Conservation (phyloP, 1,284 basidiomycete species). For the Amylostereum areolatum region DNA sequence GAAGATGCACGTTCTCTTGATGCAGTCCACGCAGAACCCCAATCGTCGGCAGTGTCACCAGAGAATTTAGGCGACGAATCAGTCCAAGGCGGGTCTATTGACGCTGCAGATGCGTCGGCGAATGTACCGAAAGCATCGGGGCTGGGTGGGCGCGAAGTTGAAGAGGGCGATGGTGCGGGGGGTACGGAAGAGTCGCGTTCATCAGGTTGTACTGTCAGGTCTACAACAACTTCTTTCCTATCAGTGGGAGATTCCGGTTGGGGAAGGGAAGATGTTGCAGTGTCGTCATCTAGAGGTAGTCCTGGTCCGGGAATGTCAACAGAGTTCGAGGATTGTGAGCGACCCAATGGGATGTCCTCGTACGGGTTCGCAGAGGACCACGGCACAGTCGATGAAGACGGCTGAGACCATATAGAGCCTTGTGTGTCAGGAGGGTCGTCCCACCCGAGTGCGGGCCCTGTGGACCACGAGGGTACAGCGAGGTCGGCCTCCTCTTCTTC, state of each 20-base stretch:
- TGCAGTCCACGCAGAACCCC: constrained; percentile 40
- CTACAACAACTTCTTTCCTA: constrained; percentile 4
- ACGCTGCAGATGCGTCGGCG: constrained; percentile 35
- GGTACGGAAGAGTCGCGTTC: neutral
- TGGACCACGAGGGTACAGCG: constrained; percentile 46
- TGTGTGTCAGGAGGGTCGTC: constrained; percentile 34
- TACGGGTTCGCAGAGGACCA: constrained; percentile 23
- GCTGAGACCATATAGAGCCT: constrained; percentile 15
- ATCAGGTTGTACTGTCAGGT: neutral
- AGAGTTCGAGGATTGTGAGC: constrained; percentile 15
- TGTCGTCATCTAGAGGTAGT: neutral
- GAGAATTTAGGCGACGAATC: constrained; percentile 23
- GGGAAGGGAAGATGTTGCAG: neutral
- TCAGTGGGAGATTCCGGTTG: neutral
- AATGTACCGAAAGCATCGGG: constrained; percentile 61
- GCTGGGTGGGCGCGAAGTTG: constrained; percentile 25
- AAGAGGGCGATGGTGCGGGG: constrained; percentile 10
- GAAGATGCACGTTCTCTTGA: constrained; percentile 8
- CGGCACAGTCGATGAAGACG: neutral
- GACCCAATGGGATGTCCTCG: constrained; percentile 28
- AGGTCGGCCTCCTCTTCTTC: constrained; percentile 44
- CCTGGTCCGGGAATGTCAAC: neutral
- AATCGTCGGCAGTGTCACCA: constrained; percentile 29
- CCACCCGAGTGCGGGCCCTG: constrained; percentile 40
- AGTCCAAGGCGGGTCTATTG: constrained; percentile 24